Base-by-base conservation (phyloP, 192 early-diverging fungal genomes). In the Backusella parvicylindrica region DNA sequence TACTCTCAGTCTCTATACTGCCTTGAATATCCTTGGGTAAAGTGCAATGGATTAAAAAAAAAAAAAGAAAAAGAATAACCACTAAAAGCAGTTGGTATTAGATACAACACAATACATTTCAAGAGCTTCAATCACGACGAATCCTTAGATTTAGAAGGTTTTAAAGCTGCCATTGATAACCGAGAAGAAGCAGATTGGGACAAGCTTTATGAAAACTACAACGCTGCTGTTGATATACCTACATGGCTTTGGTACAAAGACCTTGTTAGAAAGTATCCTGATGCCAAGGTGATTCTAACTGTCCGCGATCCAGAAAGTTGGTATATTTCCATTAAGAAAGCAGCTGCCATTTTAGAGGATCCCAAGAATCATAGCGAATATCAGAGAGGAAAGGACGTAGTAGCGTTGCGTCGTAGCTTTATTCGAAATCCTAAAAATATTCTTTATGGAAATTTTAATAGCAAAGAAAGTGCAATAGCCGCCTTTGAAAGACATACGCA, bases 251-350 rank as follows among this genome's bases (percentile, higher is more conserved):
- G 70, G 30, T 77, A 71, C 69, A 71, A 77, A 37, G 49, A 79
- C 16, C 77, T 79, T 16, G 49, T 73, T 28, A 63, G 71, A 70
- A 16, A 60, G 12, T 79, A 79, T 23, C 77, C 77, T 32, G 73
- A 79, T 41, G 77, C 77, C 26, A 79, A 79, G 53, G 68, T 79
- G 5, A 68, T 79, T n/a, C 67, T 73, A 2, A 74, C 77, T 21
- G 72, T 68, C 3, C 65, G 77, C 26, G 67, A 64, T 65, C 36
- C 72, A 7, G 72, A 79, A 37, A 33, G 26, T 1, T 79, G 77
- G 77, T 79, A 79, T 32, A 73, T 23, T 7, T 73, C 43, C n/a
- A 6, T 47, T 47, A 47, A 47, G n/a, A 47, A 47, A 5, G 43
- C 18, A 47, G 18, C 18, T 35, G 26, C 23, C 60, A n/a, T 33